Evolutionary conservation across 495 filamentous ascomycete genomes (phyloP), one percentile per base, ranked within the genome.

Genomic region (Hypomontagnella submonticulosa): DNA sequence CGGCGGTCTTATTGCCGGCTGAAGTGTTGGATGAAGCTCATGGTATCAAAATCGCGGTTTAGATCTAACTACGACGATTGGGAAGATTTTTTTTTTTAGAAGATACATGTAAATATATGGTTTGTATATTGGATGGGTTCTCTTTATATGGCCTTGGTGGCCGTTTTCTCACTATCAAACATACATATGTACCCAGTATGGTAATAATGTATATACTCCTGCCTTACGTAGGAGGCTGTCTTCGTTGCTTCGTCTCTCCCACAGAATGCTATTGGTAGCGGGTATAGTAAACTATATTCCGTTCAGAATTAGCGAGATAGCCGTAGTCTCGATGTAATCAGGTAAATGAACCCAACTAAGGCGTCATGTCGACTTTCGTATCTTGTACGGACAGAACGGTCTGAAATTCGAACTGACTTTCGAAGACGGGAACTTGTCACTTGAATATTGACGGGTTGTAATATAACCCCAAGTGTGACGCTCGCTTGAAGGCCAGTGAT

Each of bases 41-140:
- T 36, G 11, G 33, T 11, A 36, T n/a, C n/a, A 36, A 36, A 38
- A 13, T 2, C 40, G 40, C 15, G 7, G 40, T 9, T 11, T 13
- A 38, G n/a, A 13, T 38, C 2, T 38, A 36, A 36, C 11, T 4
- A 38, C 9, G n/a, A 11, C 10, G 9, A 36, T n/a, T 6, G 23
- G 23, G 6, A 3, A 27, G 6, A 27, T 27, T 27, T 27, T 27
- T n/a, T n/a, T n/a, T n/a, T n/a, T n/a, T n/a, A n/a, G n/a, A n/a
- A n/a, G n/a, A 49, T 49, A 12, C 34, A 30, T 11, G 34, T 41
- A 57, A 13, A 51, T 37, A 7, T 3, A 51, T 27, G 32, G 32
- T 66, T 61, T 61, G 44, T 62, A 57, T 61, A 61, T 57, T 61
- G 36, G 41, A 53, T 52, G 19, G 12, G 47, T 27, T 48, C 57